Conservation (phyloP, 352 stramenopile genomes). For the Phytopythium oedochilum region DNA sequence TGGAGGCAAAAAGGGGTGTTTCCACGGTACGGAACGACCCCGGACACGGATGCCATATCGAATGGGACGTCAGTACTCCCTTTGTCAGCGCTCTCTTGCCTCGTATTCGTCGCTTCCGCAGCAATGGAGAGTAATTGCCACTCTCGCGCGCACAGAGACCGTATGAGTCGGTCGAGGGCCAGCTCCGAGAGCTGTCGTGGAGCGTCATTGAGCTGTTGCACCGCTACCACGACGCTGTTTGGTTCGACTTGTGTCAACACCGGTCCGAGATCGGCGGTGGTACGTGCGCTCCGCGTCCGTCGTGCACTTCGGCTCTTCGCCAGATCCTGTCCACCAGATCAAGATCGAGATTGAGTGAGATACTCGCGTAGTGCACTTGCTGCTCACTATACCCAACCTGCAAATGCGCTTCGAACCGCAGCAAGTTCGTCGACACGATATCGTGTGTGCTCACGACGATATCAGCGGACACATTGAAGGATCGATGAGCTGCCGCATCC, state of each 20-base stretch:
- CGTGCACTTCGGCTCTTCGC: not conserved
- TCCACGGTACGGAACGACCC: not conserved
- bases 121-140: not conserved
- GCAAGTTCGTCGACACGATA: slow-evolving; percentile 25
- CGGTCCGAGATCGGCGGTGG: not conserved
- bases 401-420: slow-evolving; percentile 31
- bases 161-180: slow-evolving; percentile 16
- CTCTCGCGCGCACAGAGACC: slow-evolving; percentile 22
- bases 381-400: too few relatives aligned
- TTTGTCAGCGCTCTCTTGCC: not conserved
- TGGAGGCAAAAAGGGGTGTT: slow-evolving; percentile 27
- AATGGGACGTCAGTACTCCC: too few relatives aligned
- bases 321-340: slow-evolving; percentile 9
- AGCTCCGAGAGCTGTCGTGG: slow-evolving; percentile 13
- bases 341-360: not conserved
- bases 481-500: not conserved
- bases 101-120: not conserved
- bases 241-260: not conserved
- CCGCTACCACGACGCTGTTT: not conserved
- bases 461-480: not conserved
- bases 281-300: not conserved
- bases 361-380: not conserved
- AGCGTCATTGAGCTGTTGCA: slow-evolving; percentile 5
- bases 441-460: slow-evolving; percentile 4
- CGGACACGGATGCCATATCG: too few relatives aligned